Evolutionary conservation across 495 filamentous ascomycete species (phyloP).

Genomic region (Ascodesmis nigricans): DNA sequence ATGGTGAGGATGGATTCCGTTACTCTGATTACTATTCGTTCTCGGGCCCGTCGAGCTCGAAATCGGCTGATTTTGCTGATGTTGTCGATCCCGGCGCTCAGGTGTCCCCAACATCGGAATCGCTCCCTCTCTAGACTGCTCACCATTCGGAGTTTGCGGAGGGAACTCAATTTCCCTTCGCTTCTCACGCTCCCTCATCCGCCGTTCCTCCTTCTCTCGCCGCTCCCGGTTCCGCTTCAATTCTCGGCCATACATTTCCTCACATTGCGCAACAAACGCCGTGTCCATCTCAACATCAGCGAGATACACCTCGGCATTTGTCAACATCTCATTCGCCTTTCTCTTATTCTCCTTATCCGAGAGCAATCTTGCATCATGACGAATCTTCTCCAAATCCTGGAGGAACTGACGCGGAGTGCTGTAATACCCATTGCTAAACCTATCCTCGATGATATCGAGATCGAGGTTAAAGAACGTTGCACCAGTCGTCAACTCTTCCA

Average conservation of each 20-base stretch:
- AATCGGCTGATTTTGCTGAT: no score
- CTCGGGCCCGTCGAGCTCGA: no score
- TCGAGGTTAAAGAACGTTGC: slow-evolving; percentile 92
- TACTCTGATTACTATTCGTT: no score
- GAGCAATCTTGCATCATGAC: slow-evolving; percentile 54
- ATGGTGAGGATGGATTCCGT: no score
- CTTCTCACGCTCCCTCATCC: slow-evolving; percentile 11
- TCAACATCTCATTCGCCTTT: slow-evolving; percentile 70
- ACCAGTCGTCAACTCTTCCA: slow-evolving; percentile 27
- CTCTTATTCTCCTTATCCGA: slow-evolving; percentile 56
- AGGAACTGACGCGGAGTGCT: slow-evolving; percentile 70
- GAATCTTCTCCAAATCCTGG: slow-evolving; percentile 58
- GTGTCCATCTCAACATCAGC: slow-evolving; percentile 40
- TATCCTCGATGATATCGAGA: slow-evolving; percentile 78
- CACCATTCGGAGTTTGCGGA: no score
- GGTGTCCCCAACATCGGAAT: no score
- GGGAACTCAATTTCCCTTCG: no score
- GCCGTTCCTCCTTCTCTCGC: slow-evolving; percentile 26
- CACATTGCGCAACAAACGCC: slow-evolving; percentile 40
- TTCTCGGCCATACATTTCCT: slow-evolving; percentile 54
- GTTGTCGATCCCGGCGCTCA: no score
- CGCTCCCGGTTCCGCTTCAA: slow-evolving; percentile 42
- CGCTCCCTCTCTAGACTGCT: no score
- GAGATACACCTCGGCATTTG: slow-evolving; percentile 85
- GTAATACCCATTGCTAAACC: slow-evolving; percentile 87